Evolutionary conservation across 2,329 filamentous ascomycete genomes (phyloP), one percentile per base, ranked within the genome.

Genomic region (Chalara sp.): DNA sequence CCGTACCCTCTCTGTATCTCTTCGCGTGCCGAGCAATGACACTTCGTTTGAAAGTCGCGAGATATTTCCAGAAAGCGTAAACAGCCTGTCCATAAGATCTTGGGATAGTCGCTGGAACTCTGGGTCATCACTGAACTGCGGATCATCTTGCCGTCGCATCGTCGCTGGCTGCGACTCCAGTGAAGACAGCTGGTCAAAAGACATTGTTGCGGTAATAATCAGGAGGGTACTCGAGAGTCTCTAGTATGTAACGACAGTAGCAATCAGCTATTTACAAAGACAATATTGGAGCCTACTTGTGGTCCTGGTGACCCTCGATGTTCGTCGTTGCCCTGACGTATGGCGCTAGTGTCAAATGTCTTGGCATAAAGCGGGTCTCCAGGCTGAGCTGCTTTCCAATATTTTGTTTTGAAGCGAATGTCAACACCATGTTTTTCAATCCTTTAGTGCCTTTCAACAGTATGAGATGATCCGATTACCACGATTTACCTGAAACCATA

Each of bases 1-100:
- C 47, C 92, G 83, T 55, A 96, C 84, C 47, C 91, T 83, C 55
- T 93, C 87, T 4, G 90, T 96, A 68, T 99, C 93, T 54, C 91
- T 86, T 68, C 86, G 88, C 6, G 90, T 96, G 7, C 93, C 92
- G 31, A 99, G 76, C 11, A 95, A 83, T 40, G 83, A 83, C 55
- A 97, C 82, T 70, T 97, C 89, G 62, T 86, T 87, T 58, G 84
- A 85, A 28, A 99, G 79, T 53, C 89, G 85, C 51, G 88, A 84
- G 61, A 96, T 92, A 69, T 91, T 93, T 57, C 86, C 87, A 48
- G 91, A 91, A 55, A 99, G 79, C 55, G 84, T 83, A 73, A 96
- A 96, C 47, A 99, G 79, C 68, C 92, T 87, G 69, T 89, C 87
- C 70, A 88, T 95, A 54, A 97, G 80, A 53, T 86, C 79, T 64